Evolutionary conservation across 1,139 yeast genomes (phyloP).

Genomic region (Debaryomycetaceae sp.): DNA sequence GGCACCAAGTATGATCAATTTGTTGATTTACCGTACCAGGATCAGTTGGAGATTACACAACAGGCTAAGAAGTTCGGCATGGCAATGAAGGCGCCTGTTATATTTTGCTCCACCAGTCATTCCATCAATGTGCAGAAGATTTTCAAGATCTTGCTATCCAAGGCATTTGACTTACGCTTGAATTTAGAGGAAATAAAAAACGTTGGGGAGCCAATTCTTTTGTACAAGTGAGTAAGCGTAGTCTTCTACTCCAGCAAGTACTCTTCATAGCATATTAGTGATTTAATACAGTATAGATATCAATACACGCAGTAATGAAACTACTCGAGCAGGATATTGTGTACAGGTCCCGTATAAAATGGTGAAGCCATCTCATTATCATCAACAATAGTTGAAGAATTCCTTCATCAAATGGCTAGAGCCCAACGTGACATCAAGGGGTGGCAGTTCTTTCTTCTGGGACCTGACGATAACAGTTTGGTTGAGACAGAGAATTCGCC

Average conservation of each 20-base stretch:
- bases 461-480: constrained; percentile 5
- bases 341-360: background rate
- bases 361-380: background rate
- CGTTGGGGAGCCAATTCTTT: constrained; percentile 84
- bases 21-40: constrained; percentile 72
- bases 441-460: constrained; percentile 26
- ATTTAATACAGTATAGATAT: constrained; percentile 1
- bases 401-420: constrained; percentile 16
- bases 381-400: no score
- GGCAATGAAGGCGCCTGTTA: constrained; percentile 88
- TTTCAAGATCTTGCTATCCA: constrained; percentile 85
- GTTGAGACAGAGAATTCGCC: constrained; percentile 2
- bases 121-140: constrained; percentile 93
- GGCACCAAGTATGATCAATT: constrained; percentile 95
- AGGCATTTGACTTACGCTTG: constrained; percentile 84
- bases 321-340: background rate
- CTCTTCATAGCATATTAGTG: constrained; percentile 2
- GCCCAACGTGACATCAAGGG: constrained; percentile 24
- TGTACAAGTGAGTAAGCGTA: constrained; percentile 46
- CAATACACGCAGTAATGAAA: background rate
- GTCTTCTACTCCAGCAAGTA: constrained; percentile 1
- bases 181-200: constrained; percentile 80
- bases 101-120: constrained; percentile 90
- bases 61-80: constrained; percentile 85
- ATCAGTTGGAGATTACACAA: constrained; percentile 80